phyloP scores from a whole-genome alignment of 2,329 filamentous ascomycete species.

The Cryoendolithus antarcticus region DNA sequence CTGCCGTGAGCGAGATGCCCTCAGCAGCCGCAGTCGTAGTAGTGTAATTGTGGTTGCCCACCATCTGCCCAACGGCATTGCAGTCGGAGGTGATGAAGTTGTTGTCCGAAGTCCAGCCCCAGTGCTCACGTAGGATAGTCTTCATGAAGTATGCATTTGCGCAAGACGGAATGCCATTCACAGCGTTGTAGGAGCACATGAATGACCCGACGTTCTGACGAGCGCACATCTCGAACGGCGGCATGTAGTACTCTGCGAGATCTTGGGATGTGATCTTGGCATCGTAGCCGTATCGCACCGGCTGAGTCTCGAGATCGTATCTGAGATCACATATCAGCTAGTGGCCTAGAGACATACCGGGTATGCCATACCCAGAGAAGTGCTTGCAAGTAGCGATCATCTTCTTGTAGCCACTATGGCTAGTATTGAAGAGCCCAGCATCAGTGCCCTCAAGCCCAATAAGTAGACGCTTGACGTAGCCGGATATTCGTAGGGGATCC shows the following conservation, averaged over 20 bases:
- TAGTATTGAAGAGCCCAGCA: too few species aligned
- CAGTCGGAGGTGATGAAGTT: constrained; percentile 54
- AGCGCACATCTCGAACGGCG: constrained; percentile 3
- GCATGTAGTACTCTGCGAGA: constrained; percentile 3
- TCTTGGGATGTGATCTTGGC: constrained; percentile 2
- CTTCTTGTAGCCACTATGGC: constrained; percentile 1
- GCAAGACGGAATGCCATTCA: constrained; percentile 50
- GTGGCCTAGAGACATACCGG: constrained; percentile 1
- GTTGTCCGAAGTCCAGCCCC: constrained; percentile 41
- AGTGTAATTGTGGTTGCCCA: constrained; percentile 29
- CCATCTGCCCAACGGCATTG: constrained; percentile 47
- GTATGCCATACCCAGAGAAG: constrained; percentile 2
- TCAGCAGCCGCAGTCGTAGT: constrained; percentile 29
- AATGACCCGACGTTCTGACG: constrained; percentile 3
- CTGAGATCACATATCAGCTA: too few species aligned
- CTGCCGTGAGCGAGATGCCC: constrained; percentile 36
- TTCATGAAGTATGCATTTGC: constrained; percentile 48
- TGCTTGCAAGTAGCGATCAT: constrained; percentile 5
- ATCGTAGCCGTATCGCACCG: constrained; percentile 2
- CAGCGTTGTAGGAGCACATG: constrained; percentile 6
- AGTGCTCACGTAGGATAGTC: constrained; percentile 48
- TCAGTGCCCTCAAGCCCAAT: too few species aligned
- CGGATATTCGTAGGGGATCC: neutral
- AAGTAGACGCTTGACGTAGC: too few species aligned
- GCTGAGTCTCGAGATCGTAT: too few species aligned